A percentile compares a stretch with the other conserved stretches of the same genome.
These are phyloP conservation scores for Chaetothyriales sp. DNA, from an alignment of 2,329 filamentous ascomycete species.

Conservation along the genomic window DNA sequence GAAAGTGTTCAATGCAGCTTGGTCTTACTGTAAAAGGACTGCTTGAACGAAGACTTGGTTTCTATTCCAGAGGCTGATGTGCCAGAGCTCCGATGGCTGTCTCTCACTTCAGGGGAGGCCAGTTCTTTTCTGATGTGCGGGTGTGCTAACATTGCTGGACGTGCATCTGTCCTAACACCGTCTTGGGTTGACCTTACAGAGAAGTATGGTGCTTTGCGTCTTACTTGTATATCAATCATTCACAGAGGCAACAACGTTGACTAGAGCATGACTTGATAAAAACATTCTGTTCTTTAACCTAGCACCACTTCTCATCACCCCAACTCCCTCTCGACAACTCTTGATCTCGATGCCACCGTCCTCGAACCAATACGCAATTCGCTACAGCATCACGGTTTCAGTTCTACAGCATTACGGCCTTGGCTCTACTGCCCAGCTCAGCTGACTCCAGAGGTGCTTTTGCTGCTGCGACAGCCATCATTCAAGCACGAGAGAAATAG, in stretches of 20 bases:
- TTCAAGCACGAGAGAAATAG: neutral
- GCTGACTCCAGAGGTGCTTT: neutral
- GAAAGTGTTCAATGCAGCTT: neutral
- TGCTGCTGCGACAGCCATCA: neutral
- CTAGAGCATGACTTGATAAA: neutral
- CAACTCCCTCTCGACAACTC: neutral
- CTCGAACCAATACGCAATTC: neutral
- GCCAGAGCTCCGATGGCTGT: neutral
- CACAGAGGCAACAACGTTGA: neutral
- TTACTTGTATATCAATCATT: neutral
- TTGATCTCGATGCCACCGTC: neutral
- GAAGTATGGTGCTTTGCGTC: neutral
- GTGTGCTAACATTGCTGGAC: no score
- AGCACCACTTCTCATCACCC: neutral
- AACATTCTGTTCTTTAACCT: neutral
- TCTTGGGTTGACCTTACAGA: neutral
- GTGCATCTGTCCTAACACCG: neutral
- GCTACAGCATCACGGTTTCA: neutral
- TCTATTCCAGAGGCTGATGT: neutral
- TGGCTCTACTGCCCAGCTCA: neutral
- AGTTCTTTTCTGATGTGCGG: neutral
- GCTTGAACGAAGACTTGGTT: neutral
- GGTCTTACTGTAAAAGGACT: no score
- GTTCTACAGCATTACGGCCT: neutral
- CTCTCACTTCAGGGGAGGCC: neutral